Evolutionary conservation across 2,329 filamentous ascomycete species (phyloP).

Genomic region (Diaporthe caulivora): DNA sequence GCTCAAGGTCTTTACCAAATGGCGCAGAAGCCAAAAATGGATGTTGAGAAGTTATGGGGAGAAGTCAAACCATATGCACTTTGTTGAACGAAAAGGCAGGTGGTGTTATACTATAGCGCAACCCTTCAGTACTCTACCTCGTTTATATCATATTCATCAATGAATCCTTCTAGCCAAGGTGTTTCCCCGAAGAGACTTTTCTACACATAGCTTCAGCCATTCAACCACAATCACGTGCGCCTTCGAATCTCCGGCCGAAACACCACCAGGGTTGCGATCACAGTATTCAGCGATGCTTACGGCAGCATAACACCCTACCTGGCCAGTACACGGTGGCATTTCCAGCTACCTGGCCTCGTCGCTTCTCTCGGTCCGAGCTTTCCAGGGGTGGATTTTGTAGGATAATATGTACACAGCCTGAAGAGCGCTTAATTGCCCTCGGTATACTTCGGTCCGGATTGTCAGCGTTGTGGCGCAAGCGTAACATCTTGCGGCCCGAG

Average conservation of each 20-base stretch:
- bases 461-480: not conserved
- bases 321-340: not conserved
- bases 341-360: not conserved
- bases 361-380: not conserved
- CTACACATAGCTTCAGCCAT: not conserved
- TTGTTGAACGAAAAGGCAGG: not conserved
- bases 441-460: not conserved
- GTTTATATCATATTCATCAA: not conserved
- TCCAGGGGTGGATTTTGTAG: not conserved
- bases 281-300: not conserved
- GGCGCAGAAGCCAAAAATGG: not conserved
- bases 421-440: not conserved
- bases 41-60: not conserved
- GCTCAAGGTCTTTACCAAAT: too few relatives aligned
- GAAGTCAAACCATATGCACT: not conserved
- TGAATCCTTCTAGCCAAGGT: not conserved
- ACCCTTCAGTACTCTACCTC: not conserved
- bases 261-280: not conserved
- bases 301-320: not conserved
- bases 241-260: not conserved
- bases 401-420: not conserved
- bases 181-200: not conserved
- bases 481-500: not conserved
- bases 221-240: not conserved
- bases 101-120: not conserved